Evolutionary conservation across 495 filamentous ascomycete genomes (phyloP).

Genomic region (Bacidia rubella): DNA sequence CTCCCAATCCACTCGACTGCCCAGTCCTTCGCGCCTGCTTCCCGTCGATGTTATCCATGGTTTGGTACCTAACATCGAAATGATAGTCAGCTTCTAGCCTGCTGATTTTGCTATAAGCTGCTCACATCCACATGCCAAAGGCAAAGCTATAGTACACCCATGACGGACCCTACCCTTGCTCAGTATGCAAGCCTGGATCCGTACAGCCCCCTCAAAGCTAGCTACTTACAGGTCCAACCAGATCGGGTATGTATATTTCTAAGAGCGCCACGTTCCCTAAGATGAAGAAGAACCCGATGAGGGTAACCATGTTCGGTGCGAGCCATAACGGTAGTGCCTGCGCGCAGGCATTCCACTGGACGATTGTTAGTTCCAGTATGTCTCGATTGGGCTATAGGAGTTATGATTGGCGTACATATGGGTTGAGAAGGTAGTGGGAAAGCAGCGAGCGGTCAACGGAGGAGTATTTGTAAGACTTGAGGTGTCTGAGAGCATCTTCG

Average conservation of each 20-base stretch:
- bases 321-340: constrained; percentile 88
- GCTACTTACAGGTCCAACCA: constrained; percentile 68
- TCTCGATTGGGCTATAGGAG: not conserved
- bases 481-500: constrained; percentile 60
- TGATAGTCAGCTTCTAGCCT: constrained; percentile 14
- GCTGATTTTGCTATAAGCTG: constrained; percentile 1
- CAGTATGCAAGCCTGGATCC: constrained; percentile 19
- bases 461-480: constrained; percentile 93
- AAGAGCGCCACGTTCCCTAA: constrained; percentile 71
- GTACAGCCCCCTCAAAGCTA: not conserved
- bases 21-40: constrained; percentile 94
- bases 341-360: constrained; percentile 93
- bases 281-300: constrained; percentile 90
- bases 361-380: not conserved
- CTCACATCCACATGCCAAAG: constrained; percentile 80
- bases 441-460: constrained; percentile 93
- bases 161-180: constrained; percentile 49
- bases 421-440: constrained; percentile 81
- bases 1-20: constrained; percentile 85
- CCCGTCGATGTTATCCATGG: constrained; percentile 96
- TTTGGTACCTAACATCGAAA: constrained; percentile 56
- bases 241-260: constrained; percentile 74
- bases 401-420: constrained; percentile 57
- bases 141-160: constrained; percentile 96
- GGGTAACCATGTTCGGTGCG: constrained; percentile 93